Conservation (phyloP, 129 eudicot genomes). For the Silybum marianum region DNA sequence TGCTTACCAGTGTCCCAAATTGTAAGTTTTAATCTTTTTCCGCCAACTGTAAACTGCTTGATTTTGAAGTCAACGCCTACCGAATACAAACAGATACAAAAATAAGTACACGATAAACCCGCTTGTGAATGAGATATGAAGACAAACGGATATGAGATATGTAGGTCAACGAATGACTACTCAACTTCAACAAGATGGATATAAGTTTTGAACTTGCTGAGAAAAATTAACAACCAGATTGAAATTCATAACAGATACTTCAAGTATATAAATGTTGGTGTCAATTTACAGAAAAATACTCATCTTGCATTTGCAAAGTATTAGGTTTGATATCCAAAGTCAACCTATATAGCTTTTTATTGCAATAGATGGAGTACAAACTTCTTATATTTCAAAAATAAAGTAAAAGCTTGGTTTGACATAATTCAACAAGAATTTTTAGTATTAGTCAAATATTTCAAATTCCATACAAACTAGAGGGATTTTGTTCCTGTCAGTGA, state of each 20-base stretch:
- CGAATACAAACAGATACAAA: constrained; percentile 8
- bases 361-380: not conserved
- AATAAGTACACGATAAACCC: not conserved
- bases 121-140: constrained; percentile 5
- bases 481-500: not conserved
- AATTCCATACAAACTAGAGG: constrained; percentile 3
- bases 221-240: not conserved
- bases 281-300: not conserved
- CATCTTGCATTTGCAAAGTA: not conserved
- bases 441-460: not conserved
- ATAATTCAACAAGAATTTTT: not conserved
- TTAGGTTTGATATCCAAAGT: not conserved
- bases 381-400: constrained; percentile 1
- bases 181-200: not conserved
- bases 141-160: not conserved
- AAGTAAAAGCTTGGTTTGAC: not conserved
- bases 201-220: not conserved
- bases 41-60: constrained; percentile 73
- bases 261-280: not conserved
- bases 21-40: constrained; percentile 82
- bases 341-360: not conserved
- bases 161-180: constrained; percentile 18
- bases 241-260: not conserved
- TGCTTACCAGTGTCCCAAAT: constrained; percentile 90
- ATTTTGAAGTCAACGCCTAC: constrained; percentile 91